Evolutionary conservation across 2,329 filamentous ascomycete species (phyloP), one percentile per base, ranked within the genome.

Genomic region (Chrysosporium keratinophilum): DNA sequence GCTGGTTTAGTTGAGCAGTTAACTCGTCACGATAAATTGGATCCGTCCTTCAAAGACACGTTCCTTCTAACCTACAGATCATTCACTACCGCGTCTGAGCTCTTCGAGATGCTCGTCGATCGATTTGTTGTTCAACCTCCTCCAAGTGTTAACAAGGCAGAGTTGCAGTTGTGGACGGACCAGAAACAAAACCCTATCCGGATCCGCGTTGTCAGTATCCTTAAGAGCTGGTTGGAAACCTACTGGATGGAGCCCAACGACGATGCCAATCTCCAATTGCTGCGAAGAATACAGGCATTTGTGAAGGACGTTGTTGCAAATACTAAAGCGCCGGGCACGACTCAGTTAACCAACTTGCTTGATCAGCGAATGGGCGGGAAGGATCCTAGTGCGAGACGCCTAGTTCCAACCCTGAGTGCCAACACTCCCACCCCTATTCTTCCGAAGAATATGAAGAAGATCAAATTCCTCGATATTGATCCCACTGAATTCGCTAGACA

Each of bases 391-490:
- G 85, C 84, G 9, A 90, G 94, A 65, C 83, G 88, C 34, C 79
- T 98, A 66, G 84, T 98, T 15, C 83, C 93, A 58, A 97, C 89
- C 0, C 76, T 93, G 59, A 91, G 83, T 66, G 84, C 84, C 62
- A 84, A 87, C 58, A 86, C 87, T 0, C 91, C 93, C 3, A 75
- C 85, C 35, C 88, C 93, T 1, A 96, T 97, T 65, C 82, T 96
- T 68, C 93, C 93, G 1, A 96, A 95, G 78, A 96, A 97, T 69
- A 95, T 98, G 89, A 96, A 93, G 79, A 98, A 96, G 72, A 80
- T 98, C 62, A 98, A 97, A 70, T 97, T 98, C 73, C 74, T 97
- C 54, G 93, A 98, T 66, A 96, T 98, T 62, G 93, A 98, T 66
- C 83, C 89, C 0, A 87, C 86, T 0, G 93, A 98, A 67, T 97